Percentiles rank a stretch among this genome's conserved stretches.
Evolutionary conservation across 1,284 basidiomycete genomes (phyloP).

Genomic region (Boletus mariae): DNA sequence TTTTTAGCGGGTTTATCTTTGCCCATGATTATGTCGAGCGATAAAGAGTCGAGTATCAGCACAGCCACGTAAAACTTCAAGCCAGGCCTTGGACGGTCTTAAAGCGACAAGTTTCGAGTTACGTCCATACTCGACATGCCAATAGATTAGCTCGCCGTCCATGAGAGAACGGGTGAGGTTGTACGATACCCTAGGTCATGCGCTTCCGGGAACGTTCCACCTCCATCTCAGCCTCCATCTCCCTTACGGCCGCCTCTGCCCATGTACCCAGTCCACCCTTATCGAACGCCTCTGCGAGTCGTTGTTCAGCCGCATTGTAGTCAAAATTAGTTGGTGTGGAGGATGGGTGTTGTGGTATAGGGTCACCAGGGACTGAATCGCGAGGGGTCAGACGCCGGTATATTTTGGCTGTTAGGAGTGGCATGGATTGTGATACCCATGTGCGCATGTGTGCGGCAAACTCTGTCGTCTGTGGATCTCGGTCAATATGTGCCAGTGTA

Average conservation of each 20-base stretch:
- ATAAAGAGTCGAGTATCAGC: neutral
- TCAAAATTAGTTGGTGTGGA: conserved; percentile 9
- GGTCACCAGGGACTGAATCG: conserved; percentile 11
- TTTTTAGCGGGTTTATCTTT: conserved; percentile 35
- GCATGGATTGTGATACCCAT: conserved; percentile 43
- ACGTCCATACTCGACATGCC: neutral
- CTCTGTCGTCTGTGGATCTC: conserved; percentile 44
- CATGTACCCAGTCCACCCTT: conserved; percentile 52
- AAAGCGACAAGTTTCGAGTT: too few species aligned
- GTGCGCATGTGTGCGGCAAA: conserved; percentile 53
- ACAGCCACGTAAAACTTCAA: neutral
- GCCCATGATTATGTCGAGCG: conserved; percentile 11
- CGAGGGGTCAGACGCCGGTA: conserved; percentile 34
- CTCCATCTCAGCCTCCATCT: conserved; percentile 52
- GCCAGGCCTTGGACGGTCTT: too few species aligned
- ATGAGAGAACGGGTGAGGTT: neutral
- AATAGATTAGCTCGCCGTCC: neutral
- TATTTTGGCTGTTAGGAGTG: conserved; percentile 48
- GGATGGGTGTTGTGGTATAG: neutral
- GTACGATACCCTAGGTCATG: conserved; percentile 5
- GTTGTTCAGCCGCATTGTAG: conserved; percentile 43
- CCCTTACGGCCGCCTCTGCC: conserved; percentile 46
- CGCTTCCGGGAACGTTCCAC: conserved; percentile 35
- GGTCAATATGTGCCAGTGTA: neutral
- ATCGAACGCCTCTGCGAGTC: conserved; percentile 52